Evolutionary conservation across 1,284 basidiomycete genomes (phyloP), one percentile per base, ranked within the genome.

Genomic region (Leccinum variabile): DNA sequence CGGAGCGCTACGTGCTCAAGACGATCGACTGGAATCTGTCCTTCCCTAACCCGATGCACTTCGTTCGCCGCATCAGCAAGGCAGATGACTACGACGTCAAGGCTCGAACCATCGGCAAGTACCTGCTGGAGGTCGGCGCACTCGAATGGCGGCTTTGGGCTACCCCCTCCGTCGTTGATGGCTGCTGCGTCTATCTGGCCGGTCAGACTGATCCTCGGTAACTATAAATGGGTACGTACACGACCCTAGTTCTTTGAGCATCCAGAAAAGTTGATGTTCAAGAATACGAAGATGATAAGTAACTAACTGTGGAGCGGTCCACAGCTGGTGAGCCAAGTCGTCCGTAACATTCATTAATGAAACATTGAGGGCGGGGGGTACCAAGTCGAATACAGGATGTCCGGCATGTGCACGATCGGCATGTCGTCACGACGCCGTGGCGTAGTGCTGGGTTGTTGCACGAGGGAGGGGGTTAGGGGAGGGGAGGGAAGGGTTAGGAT

Each of bases 21-120:
- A 94, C 94, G 5, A 82, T 99, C 56, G 89, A 94, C 63, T 76
- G 28, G 5, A 28, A 28, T 28, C 74, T 98, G 66, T 90, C 89
- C 69, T 97, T 92, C 75, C 94, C 96, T 49, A 97, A 94, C 75
- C 95, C 96, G 1, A 91, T 98, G 72, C 91, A 97, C 77, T 98
- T 92, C 78, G 82, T 98, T 59, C 83, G 96, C 41, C 84, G 95
- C 55, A 89, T 95, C 64, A 95, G 93, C 77, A 99, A 98, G 78
- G 97, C 97, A 3, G 97, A 99, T 72, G 91, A 93, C 64, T 98
- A 97, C 76, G 93, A 98, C 72, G 87, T 95, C 59, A 90, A 96
- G 74, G 90, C 90, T 30, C 83, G 96, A 61, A 98, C 95, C 0
- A 83, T 98, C 10, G 95, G 90, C 58, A 99, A 98, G 77, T 98